Evolutionary conservation across 352 stramenopile species (phyloP).

Genomic region (Globisporangium parvum): DNA sequence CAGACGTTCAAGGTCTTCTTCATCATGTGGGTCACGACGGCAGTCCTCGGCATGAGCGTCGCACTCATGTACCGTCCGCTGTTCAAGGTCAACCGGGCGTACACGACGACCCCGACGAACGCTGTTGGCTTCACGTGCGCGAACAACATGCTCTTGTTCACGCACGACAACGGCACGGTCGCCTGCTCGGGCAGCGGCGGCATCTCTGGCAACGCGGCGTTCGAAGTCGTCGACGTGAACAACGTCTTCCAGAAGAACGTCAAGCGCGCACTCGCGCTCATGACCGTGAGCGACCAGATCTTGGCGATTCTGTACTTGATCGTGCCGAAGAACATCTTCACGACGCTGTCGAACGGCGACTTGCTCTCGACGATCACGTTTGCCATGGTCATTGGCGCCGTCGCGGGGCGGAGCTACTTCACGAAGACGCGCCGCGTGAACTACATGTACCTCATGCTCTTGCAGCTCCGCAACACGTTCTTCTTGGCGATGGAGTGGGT

Average conservation of each 20-base stretch:
- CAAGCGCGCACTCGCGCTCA: constrained; percentile 26
- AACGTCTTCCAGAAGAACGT: constrained; percentile 41
- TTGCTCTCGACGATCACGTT: constrained; percentile 65
- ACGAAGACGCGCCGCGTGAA: constrained; percentile 52
- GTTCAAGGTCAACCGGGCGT: constrained; percentile 31
- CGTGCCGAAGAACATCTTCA: constrained; percentile 63
- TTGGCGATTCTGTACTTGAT: constrained; percentile 49
- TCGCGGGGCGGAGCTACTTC: constrained; percentile 53
- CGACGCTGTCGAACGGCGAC: constrained; percentile 35
- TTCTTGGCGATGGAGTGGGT: constrained; percentile 67
- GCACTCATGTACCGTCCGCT: constrained; percentile 48
- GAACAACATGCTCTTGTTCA: constrained; percentile 27
- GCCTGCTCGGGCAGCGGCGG: too few relatives aligned
- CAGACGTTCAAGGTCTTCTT: constrained; percentile 64
- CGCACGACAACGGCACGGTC: not conserved
- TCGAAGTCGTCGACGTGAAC: constrained; percentile 47
- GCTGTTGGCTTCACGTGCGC: constrained; percentile 42
- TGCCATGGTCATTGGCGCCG: constrained; percentile 53
- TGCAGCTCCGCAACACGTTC: constrained; percentile 69
- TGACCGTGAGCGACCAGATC: constrained; percentile 57
- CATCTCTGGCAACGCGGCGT: constrained; percentile 21
- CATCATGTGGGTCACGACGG: constrained; percentile 48
- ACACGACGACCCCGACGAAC: constrained; percentile 19
- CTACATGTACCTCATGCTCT: constrained; percentile 59
- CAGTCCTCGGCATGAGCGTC: constrained; percentile 42